Conservation (phyloP, 208 protist species). For the Trypanosoma platydactyli region DNA sequence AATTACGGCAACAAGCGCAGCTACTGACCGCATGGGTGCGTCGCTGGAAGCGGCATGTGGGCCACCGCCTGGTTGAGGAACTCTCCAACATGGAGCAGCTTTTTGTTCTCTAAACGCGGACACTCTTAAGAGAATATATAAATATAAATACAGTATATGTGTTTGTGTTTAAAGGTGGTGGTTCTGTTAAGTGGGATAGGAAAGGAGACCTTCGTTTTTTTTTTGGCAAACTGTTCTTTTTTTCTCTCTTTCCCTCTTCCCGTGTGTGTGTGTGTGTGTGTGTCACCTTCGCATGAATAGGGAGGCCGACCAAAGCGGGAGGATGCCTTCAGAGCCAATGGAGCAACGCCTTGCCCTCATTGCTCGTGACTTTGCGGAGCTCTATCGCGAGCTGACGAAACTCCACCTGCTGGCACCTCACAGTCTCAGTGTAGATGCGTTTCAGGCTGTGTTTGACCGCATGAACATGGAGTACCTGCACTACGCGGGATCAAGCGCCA, state of each 20-base stretch:
- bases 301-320: not conserved
- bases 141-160: not conserved
- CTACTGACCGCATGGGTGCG: slow-evolving; percentile 54
- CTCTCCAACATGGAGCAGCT: slow-evolving; percentile 14
- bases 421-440: slow-evolving; percentile 40
- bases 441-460: slow-evolving; percentile 50
- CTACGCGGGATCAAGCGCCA: slow-evolving; percentile 58
- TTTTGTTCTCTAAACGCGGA: slow-evolving; percentile 7
- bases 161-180: not conserved
- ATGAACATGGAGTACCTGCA: slow-evolving; percentile 65
- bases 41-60: slow-evolving; percentile 37
- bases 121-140: not conserved
- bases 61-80: slow-evolving; percentile 34
- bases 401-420: slow-evolving; percentile 14
- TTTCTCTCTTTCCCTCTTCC: slow-evolving; percentile 9
- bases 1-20: slow-evolving; percentile 49
- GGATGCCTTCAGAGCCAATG: not conserved
- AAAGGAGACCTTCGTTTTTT: slow-evolving; percentile 5
- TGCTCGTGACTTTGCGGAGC: slow-evolving; percentile 48
- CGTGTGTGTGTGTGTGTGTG: not conserved
- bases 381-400: slow-evolving; percentile 41
- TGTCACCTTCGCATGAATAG: slow-evolving; percentile 7
- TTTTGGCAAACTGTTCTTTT: not conserved
- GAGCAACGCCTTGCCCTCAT: slow-evolving; percentile 40
- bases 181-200: not conserved